These are phyloP conservation scores for Pseudozyma hubeiensis DNA, from an alignment of 1,284 basidiomycete species.

Conservation along the genomic window DNA sequence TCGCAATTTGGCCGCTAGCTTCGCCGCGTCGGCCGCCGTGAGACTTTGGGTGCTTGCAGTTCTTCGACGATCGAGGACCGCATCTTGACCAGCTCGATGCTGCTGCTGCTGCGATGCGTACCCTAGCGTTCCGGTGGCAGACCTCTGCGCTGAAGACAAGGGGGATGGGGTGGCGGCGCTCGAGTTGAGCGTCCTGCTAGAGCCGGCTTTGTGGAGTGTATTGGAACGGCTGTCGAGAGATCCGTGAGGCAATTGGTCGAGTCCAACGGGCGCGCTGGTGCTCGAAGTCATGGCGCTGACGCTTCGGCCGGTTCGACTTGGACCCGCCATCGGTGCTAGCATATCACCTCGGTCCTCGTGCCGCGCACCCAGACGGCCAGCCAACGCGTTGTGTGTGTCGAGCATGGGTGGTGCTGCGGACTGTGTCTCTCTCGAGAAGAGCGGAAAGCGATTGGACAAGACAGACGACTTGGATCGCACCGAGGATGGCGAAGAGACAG, in stretches of 20 bases:
- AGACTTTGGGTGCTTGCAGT: constrained; percentile 54
- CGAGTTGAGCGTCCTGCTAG: constrained; percentile 13
- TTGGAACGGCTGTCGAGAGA: constrained; percentile 20
- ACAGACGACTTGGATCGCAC: constrained; percentile 50
- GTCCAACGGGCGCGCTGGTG: constrained; percentile 38
- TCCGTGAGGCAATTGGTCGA: constrained; percentile 30
- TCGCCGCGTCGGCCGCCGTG: constrained; percentile 58
- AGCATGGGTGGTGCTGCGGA: constrained; percentile 56
- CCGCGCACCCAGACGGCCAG: constrained; percentile 49
- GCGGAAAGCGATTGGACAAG: constrained; percentile 37
- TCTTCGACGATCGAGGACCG: constrained; percentile 28
- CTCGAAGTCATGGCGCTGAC: constrained; percentile 39
- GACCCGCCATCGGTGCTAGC: constrained; percentile 31
- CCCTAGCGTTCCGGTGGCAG: constrained; percentile 12
- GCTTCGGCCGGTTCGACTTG: constrained; percentile 24
- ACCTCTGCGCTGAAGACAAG: constrained; percentile 23
- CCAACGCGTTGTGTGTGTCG: constrained; percentile 59
- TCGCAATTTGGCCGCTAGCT: constrained; percentile 59
- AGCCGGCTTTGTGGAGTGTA: constrained; percentile 20
- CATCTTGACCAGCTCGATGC: constrained; percentile 16
- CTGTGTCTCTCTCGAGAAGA: constrained; percentile 42
- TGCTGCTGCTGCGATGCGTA: constrained; percentile 15
- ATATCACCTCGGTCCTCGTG: constrained; percentile 50
- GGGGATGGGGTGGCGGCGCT: constrained; percentile 24
- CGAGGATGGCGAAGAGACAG: constrained; percentile 47